Conservation (phyloP, 2,329 filamentous ascomycete species). For the Neurospora sp. region DNA sequence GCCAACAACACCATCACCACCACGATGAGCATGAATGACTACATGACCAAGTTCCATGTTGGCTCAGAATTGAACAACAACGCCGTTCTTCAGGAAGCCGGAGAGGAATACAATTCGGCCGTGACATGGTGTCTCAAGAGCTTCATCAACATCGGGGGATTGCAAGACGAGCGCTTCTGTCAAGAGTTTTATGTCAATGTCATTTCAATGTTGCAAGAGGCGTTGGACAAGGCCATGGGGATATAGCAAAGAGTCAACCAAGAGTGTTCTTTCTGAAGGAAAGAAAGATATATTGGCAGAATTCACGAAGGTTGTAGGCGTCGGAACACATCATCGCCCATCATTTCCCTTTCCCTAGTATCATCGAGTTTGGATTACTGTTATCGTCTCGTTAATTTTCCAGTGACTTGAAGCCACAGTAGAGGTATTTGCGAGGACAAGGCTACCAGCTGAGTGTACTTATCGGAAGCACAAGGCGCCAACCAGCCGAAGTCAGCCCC, state of each 20-base stretch:
- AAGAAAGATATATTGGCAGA: too few relatives aligned
- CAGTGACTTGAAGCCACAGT: too few relatives aligned
- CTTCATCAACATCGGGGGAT: not conserved
- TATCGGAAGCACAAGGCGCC: not conserved
- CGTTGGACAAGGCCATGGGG: not conserved
- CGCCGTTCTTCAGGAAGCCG: not conserved
- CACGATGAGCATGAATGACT: not conserved
- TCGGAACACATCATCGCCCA: too few relatives aligned
- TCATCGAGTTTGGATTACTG: too few relatives aligned
- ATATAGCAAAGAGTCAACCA: not conserved
- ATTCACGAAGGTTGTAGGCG: too few relatives aligned
- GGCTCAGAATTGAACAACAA: not conserved
- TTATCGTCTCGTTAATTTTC: too few relatives aligned
- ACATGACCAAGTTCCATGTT: not conserved
- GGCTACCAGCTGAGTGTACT: not conserved
- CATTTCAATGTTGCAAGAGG: not conserved
- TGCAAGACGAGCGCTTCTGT: slow-evolving; percentile 1
- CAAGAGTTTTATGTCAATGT: slow-evolving; percentile 2
- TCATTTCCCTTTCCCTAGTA: too few relatives aligned
- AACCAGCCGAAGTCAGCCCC: not conserved
- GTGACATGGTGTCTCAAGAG: slow-evolving; percentile 2
- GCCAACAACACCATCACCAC: not conserved
- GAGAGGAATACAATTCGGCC: not conserved
- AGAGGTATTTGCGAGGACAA: not conserved
- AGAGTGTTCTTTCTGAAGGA: too few relatives aligned